phyloP scores from a whole-genome alignment of 371 early-diverging fungal species.

The Syncephalis fuscata region DNA sequence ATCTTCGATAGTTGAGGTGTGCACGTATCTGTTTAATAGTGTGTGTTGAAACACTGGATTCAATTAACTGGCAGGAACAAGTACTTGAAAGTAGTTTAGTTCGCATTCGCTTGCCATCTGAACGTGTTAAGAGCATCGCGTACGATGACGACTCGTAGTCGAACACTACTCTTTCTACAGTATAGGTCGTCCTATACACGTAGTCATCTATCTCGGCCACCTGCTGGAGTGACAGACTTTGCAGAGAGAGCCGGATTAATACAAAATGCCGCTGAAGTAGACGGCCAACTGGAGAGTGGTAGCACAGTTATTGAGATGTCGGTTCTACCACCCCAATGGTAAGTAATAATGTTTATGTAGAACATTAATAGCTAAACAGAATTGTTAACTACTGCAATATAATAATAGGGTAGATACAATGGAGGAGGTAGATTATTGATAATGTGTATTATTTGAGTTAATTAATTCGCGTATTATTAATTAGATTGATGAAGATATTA shows the following conservation, averaged over 20 bases:
- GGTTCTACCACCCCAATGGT: conserved; percentile 75
- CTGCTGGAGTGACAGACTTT: conserved; percentile 2
- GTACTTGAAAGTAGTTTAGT: too few species aligned
- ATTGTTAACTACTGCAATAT: conserved; percentile 4
- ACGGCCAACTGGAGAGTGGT: background rate
- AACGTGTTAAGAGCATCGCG: background rate
- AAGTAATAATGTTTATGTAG: conserved; percentile 1
- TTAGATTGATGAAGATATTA: conserved; percentile 25
- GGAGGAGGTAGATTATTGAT: conserved; percentile 60
- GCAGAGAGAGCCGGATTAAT: conserved; percentile 46
- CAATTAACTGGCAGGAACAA: too few species aligned
- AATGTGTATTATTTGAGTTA: too few species aligned
- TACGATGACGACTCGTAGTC: conserved; percentile 76
- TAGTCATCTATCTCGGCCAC: conserved; percentile 12
- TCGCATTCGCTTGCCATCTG: too few species aligned
- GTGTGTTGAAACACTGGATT: too few species aligned
- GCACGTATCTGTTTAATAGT: too few species aligned
- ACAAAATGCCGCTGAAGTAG: conserved; percentile 26
- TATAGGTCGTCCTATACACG: conserved; percentile 82
- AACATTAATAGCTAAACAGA: background rate
- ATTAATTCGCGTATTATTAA: background rate
- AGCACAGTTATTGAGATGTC: conserved; percentile 46
- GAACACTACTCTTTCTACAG: conserved; percentile 82
- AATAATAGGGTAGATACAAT: conserved; percentile 65
- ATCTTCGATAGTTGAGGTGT: too few species aligned